Evolutionary conservation across 2,329 filamentous ascomycete species (phyloP).

Genomic region (Colletotrichum tabaci): DNA sequence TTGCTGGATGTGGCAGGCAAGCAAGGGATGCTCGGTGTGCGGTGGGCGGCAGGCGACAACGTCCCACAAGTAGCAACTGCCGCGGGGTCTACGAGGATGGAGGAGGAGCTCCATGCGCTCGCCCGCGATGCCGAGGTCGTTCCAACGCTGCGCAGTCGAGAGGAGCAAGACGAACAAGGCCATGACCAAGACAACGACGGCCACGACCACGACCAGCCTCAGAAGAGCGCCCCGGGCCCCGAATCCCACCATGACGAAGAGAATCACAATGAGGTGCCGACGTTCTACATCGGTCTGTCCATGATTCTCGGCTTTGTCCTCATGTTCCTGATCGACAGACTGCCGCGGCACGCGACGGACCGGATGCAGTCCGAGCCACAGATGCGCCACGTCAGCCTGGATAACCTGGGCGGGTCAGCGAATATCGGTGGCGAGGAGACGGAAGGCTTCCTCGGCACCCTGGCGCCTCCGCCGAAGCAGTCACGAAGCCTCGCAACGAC

Average conservation of each 20-base stretch:
- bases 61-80: constrained; percentile 17
- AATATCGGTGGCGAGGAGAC: constrained; percentile 68
- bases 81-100: not conserved
- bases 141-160: constrained; percentile 20
- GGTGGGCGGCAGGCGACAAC: constrained; percentile 26
- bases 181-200: constrained; percentile 35
- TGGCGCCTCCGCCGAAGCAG: constrained; percentile 70
- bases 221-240: constrained; percentile 48
- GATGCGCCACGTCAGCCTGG: constrained; percentile 89
- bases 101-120: constrained; percentile 1
- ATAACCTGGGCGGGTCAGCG: constrained; percentile 76
- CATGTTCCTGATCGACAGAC: constrained; percentile 95
- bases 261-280: constrained; percentile 65
- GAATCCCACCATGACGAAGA: constrained; percentile 53
- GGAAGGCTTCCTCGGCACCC: constrained; percentile 71
- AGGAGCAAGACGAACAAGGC: constrained; percentile 36
- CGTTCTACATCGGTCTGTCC: constrained; percentile 87
- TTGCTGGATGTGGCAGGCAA: not conserved
- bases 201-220: constrained; percentile 48
- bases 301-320: constrained; percentile 91
- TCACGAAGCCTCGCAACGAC: constrained; percentile 84
- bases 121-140: not conserved
- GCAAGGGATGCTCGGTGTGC: constrained; percentile 19
- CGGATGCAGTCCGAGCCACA: constrained; percentile 75
- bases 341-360: constrained; percentile 81